Evolutionary conservation across 1,284 basidiomycete genomes (phyloP), one percentile per base, ranked within the genome.

Genomic region (Apiotrichum siamense): DNA sequence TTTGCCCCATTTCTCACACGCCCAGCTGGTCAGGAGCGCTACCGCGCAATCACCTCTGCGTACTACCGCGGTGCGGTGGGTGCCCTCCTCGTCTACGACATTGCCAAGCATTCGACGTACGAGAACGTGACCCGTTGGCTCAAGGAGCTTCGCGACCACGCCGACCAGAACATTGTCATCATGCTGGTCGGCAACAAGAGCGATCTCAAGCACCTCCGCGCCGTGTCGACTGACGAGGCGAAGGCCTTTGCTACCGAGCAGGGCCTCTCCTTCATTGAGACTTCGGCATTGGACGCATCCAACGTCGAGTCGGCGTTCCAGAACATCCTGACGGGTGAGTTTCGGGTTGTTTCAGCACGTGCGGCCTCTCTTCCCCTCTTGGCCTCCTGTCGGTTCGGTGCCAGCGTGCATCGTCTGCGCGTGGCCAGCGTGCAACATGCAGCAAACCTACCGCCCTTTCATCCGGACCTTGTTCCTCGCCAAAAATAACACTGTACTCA

Each of bases 41-140:
- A 98, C 79, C 86, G 94, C 57, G 94, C 96, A 54, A 99, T 99
- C 76, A 98, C 94, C 46, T 94, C 94, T 64, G 93, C 88, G 32
- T 98, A 98, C 79, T 98, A 98, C 78, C 91, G 96, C 55, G 94
- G 94, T 50, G 96, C 94, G 15, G 94, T 97, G 50, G 90, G 89
- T 43, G 89, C 89, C 42, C 80, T 93, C 41, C 81, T 94, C 47
- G 89, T 94, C 29, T 93, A 93, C 75, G 89, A 93, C 68, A 92
- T 94, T 68, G 84, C 90, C 59, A 93, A 98, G 78, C 92, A 96
- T 71, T 84, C 84, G 54, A 97, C 94, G 38, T 98, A 93, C 72
- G 87, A 86, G 72, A 97, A 94, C 72, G 92, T 98, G 44, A 87
- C 85, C 49, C 84, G 94, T 72, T 99, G 94, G 94, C 80, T 99